Evolutionary conservation across 805 yeast genomes (phyloP).

Genomic region (Danielia reshetovae): DNA sequence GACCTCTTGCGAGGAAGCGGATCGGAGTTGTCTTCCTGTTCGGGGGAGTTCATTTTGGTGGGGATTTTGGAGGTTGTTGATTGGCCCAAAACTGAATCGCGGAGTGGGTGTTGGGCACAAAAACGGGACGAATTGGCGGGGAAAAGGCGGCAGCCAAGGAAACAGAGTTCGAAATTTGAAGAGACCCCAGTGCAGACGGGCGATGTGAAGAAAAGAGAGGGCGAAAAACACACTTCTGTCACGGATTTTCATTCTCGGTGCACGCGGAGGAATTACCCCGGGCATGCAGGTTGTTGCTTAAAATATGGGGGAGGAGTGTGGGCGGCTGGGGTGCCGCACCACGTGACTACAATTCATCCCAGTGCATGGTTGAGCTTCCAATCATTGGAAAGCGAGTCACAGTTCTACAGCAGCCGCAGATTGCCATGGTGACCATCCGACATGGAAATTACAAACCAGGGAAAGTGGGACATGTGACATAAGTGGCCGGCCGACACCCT

Average conservation of each 20-base stretch:
- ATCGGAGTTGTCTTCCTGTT: neutral
- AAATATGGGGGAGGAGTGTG: slow-evolving; percentile 3
- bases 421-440: too few relatives aligned
- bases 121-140: too few relatives aligned
- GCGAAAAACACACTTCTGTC: slow-evolving; percentile 1
- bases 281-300: slow-evolving; percentile 1
- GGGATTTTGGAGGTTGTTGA: neutral
- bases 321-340: slow-evolving; percentile 1
- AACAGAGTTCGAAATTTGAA: too few relatives aligned
- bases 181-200: neutral
- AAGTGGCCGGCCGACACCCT: too few relatives aligned
- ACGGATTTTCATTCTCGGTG: slow-evolving; percentile 17
- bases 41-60: slow-evolving; percentile 5
- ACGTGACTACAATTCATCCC: too few relatives aligned
- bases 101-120: too few relatives aligned
- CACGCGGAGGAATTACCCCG: slow-evolving; percentile 2
- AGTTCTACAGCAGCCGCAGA: too few relatives aligned
- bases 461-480: too few relatives aligned
- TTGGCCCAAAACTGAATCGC: neutral
- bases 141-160: too few relatives aligned
- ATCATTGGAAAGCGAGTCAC: too few relatives aligned
- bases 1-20: slow-evolving; percentile 50
- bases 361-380: too few relatives aligned
- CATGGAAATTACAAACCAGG: too few relatives aligned
- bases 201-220: neutral